Conservation (phyloP, 495 filamentous ascomycete genomes). For the Astrocystis sublimbata region DNA sequence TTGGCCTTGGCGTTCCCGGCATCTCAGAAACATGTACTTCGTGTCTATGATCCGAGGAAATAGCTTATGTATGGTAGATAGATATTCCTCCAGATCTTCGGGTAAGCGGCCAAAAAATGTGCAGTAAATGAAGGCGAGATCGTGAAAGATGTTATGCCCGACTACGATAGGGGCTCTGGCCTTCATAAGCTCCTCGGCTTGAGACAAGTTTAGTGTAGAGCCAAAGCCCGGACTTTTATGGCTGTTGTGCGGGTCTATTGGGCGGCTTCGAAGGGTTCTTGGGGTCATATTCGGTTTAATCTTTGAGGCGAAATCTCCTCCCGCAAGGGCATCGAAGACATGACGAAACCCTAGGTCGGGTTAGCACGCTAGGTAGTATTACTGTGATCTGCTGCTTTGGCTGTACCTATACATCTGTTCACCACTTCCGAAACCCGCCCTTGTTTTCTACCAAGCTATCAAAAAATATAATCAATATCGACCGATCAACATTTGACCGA, state of each 20-base stretch:
- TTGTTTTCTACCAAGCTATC: background rate
- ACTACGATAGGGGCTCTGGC: constrained; percentile 58
- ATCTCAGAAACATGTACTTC: constrained; percentile 69
- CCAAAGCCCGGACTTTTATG: background rate
- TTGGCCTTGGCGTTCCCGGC: constrained; percentile 35
- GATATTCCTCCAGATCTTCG: constrained; percentile 60
- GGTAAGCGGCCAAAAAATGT: constrained; percentile 71
- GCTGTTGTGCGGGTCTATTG: background rate
- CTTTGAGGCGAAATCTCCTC: constrained; percentile 52
- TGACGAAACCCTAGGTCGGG: constrained; percentile 63
- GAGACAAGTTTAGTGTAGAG: background rate
- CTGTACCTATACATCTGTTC: background rate
- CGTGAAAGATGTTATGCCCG: constrained; percentile 77
- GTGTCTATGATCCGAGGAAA: constrained; percentile 78
- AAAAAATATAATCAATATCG: background rate
- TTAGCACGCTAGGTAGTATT: background rate
- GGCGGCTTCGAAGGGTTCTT: background rate
- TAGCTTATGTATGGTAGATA: constrained; percentile 48
- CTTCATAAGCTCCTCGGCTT: constrained; percentile 32
- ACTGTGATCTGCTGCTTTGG: background rate
- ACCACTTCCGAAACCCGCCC: background rate
- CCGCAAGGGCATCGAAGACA: constrained; percentile 67
- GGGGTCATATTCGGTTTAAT: constrained; percentile 50
- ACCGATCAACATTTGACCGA: background rate
- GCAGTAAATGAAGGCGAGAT: constrained; percentile 69